These are phyloP conservation scores for Corrigiola litoralis DNA, from an alignment of 179 eudicot genomes.

Conservation along the genomic window DNA sequence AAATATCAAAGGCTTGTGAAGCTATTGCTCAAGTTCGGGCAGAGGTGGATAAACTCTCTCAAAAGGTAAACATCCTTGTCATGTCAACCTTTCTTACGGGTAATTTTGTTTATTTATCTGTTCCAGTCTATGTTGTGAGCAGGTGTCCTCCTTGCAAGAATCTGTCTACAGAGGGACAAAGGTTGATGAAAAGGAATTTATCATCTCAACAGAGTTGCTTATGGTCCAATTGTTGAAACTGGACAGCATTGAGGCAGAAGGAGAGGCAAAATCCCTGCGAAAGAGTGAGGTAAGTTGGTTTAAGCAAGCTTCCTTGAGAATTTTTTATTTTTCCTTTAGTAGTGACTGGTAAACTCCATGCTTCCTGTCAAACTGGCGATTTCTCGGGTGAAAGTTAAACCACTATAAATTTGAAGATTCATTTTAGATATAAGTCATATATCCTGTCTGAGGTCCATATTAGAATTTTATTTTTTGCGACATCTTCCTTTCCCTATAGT, in stretches of 20 bases:
- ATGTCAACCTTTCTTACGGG: not conserved
- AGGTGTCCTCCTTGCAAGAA: slow-evolving; percentile 60
- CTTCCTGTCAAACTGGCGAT: no score
- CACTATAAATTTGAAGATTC: no score
- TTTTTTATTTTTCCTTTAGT: no score
- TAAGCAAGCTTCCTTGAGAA: not conserved
- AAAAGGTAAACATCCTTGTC: slow-evolving; percentile 42
- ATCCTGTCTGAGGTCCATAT: no score
- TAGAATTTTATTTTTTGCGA: no score
- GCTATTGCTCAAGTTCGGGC: slow-evolving; percentile 59
- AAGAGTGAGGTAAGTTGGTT: slow-evolving; percentile 49
- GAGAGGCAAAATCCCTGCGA: slow-evolving; percentile 59
- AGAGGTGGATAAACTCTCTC: slow-evolving; percentile 69
- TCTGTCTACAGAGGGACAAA: slow-evolving; percentile 49
- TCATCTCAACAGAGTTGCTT: slow-evolving; percentile 53
- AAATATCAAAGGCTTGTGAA: slow-evolving; percentile 40
- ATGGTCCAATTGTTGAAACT: slow-evolving; percentile 69
- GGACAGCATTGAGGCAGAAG: slow-evolving; percentile 65
- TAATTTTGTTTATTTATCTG: not conserved
- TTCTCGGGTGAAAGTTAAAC: no score
- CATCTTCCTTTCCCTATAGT: no score
- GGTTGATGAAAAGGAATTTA: slow-evolving; percentile 59
- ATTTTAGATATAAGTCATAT: no score
- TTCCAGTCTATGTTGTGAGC: slow-evolving; percentile 2
- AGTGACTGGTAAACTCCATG: no score